Conservation (phyloP, 192 early-diverging fungal species). For the Glomus cerebriforme region DNA sequence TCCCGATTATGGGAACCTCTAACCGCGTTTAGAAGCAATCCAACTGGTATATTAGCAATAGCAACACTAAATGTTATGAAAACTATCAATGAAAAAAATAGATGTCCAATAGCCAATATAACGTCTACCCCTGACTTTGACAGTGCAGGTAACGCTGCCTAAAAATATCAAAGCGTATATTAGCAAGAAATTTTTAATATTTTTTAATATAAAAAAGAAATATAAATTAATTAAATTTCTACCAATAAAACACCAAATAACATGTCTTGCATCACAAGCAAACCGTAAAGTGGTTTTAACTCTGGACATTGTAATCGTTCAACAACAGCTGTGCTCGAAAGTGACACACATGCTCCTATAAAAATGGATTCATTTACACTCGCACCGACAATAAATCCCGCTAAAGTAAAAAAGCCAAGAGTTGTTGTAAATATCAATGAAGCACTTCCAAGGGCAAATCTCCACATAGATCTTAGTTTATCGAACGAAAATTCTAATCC, state of each 20-base stretch:
- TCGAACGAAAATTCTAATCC: constrained; percentile 60
- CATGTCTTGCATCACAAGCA: constrained; percentile 60
- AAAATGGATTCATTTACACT: constrained; percentile 48
- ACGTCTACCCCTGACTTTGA: constrained; percentile 47
- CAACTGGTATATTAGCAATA: constrained; percentile 29
- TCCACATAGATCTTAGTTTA: constrained; percentile 54
- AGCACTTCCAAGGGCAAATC: constrained; percentile 49
- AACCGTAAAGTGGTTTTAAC: constrained; percentile 54
- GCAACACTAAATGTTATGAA: constrained; percentile 42
- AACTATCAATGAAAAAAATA: constrained; percentile 40
- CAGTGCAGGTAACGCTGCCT: constrained; percentile 47
- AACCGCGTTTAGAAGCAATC: constrained; percentile 26
- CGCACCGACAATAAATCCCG: constrained; percentile 42
- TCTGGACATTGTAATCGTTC: constrained; percentile 46
- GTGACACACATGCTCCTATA: constrained; percentile 52
- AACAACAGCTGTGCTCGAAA: constrained; percentile 57
- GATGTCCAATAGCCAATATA: constrained; percentile 33
- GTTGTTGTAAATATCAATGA: constrained; percentile 46
- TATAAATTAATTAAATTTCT: constrained; percentile 36
- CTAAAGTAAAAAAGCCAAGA: constrained; percentile 36
- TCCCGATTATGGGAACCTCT: constrained; percentile 37
- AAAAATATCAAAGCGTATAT: neutral
- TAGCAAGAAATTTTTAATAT: constrained; percentile 6
- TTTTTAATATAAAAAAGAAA: constrained; percentile 1
- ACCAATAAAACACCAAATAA: constrained; percentile 58